These are phyloP conservation scores for Saccharomycopsis sp. DNA, from an alignment of 805 yeast species.

Conservation along the genomic window DNA sequence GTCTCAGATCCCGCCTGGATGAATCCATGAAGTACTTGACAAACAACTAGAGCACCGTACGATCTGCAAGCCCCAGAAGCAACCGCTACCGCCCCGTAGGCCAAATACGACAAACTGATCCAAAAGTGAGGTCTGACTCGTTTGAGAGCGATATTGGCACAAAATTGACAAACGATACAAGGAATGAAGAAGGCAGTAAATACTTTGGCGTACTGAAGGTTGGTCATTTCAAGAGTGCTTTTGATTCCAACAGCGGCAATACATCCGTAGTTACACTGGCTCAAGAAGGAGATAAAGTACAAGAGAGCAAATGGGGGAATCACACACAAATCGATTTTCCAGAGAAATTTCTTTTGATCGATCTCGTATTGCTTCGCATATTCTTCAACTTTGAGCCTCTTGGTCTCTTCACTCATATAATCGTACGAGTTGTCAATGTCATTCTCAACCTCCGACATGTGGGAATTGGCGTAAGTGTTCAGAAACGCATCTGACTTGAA, in stretches of 20 bases:
- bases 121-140: slow-evolving; percentile 56
- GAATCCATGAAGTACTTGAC: slow-evolving; percentile 59
- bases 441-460: neutral
- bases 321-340: slow-evolving; percentile 57
- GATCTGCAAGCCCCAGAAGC: slow-evolving; percentile 57
- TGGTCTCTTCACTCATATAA: slow-evolving; percentile 6
- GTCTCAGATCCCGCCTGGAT: slow-evolving; percentile 72
- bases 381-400: slow-evolving; percentile 21
- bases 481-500: slow-evolving; percentile 1
- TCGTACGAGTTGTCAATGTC: neutral
- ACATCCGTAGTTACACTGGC: slow-evolving; percentile 67
- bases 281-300: slow-evolving; percentile 62
- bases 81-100: slow-evolving; percentile 60
- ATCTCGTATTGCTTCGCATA: slow-evolving; percentile 40
- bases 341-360: slow-evolving; percentile 45
- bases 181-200: slow-evolving; percentile 68
- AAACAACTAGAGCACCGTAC: slow-evolving; percentile 51
- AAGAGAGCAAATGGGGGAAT: slow-evolving; percentile 64
- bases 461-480: neutral
- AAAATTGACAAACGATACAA: slow-evolving; percentile 49
- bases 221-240: slow-evolving; percentile 42
- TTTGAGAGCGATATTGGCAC: slow-evolving; percentile 56
- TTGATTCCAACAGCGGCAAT: slow-evolving; percentile 60
- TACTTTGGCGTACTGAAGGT: slow-evolving; percentile 45
- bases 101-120: slow-evolving; percentile 49